A percentile compares a stretch with the other conserved stretches of the same genome.
These are phyloP conservation scores for Lactarius psammicola DNA, from an alignment of 768 basidiomycete genomes.

Conservation along the genomic window DNA sequence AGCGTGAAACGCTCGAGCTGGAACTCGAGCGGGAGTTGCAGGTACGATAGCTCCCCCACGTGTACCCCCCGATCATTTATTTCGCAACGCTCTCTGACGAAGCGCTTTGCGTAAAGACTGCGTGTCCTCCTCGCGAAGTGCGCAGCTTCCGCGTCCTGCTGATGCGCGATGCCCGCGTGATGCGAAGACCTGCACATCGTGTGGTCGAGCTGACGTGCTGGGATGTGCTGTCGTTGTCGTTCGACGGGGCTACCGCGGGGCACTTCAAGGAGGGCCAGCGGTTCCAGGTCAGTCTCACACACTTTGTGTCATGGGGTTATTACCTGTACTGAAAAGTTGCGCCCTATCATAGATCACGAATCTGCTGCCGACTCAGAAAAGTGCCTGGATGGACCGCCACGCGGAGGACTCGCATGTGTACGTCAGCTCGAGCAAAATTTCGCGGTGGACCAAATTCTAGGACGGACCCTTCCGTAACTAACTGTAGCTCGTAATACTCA, in stretches of 20 bases:
- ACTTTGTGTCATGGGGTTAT: no score
- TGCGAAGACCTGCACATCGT: conserved; percentile 20
- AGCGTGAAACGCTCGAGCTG: conserved; percentile 49
- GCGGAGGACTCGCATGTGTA: conserved; percentile 60
- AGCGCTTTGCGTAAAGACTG: conserved; percentile 5
- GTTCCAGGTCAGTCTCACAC: conserved; percentile 19
- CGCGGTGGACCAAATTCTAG: conserved; percentile 53
- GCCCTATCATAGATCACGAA: conserved; percentile 55
- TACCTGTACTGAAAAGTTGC: neutral
- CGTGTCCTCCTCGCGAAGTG: conserved; percentile 29
- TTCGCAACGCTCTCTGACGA: neutral
- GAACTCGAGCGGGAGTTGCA: conserved; percentile 73
- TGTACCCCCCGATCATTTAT: conserved; percentile 4
- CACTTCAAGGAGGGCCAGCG: conserved; percentile 25
- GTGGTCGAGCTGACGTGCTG: conserved; percentile 27
- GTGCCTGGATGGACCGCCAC: conserved; percentile 65
- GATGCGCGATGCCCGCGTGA: conserved; percentile 23
- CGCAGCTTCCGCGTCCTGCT: conserved; percentile 25
- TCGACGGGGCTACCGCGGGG: conserved; percentile 19
- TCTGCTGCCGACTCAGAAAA: conserved; percentile 61
- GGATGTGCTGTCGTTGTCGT: conserved; percentile 24
- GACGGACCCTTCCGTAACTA: neutral
- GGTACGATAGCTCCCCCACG: conserved; percentile 43
- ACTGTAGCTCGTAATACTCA: neutral
- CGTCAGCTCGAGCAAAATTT: conserved; percentile 62